Base-by-base conservation (phyloP, 1,284 basidiomycete genomes). In the Fomitopsis pinicola region DNA sequence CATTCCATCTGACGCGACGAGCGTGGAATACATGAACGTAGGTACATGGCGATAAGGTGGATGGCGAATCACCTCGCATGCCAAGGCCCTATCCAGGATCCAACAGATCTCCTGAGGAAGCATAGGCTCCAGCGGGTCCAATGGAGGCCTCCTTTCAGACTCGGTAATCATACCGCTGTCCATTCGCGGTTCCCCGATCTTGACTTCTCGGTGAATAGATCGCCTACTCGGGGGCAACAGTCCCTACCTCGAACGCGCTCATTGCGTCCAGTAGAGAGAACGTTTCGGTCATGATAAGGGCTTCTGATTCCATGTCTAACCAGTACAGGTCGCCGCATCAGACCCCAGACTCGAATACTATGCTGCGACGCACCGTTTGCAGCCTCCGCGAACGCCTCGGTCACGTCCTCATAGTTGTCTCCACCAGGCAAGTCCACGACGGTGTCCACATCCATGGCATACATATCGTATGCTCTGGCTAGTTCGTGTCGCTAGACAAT, bases 111-210 rank as follows among this genome's bases (percentile, higher is more conserved):
- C 93, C 62, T 88, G 80, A 0, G 90, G 86, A 0, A 88, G 75
- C 40, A 96, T 76, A 0, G 82, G 81, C 0, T 78, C 71, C 36
- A 85, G 72, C 0, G 92, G 86, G 66, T 95, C 79, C 68, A 96
- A 97, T 3, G 75, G 72, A 0, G 76, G 77, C 19, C 73, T 69
- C 14, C 72, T 69, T 35, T 80, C 78, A 45, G 78, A 78, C 63
- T 80, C 78, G 30, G 78, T 72, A 2, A 84, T 79, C 64, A 92
- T 79, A 5, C 95, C 94, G 62, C 86, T 92, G 75, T 98, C 95
- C 73, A 97, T 88, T 15, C 92, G 86, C 12, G 92, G 88, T 73
- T 97, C 94, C 60, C 94, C 92, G 62, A 97, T 94, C 92, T 95
- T 67, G 30, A 44, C 42, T 57, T 42, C 59, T 33, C 53, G 57